These are phyloP conservation scores for Lasiodiplodia gonubiensis DNA, from an alignment of 2,329 filamentous ascomycete species.

Conservation along the genomic window DNA sequence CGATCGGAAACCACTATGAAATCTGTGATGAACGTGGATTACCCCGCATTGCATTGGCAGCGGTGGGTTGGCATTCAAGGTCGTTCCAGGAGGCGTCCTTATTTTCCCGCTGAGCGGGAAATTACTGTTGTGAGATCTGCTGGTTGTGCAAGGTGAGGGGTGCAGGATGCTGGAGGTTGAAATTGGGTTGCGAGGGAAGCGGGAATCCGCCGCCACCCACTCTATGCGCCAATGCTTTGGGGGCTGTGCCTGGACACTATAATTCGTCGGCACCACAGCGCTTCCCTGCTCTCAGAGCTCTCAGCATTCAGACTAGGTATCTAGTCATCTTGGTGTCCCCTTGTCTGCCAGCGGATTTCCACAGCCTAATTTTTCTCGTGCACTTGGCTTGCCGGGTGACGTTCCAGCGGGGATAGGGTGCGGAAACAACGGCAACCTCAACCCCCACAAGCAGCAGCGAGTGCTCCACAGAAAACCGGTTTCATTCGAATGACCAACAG, in stretches of 20 bases:
- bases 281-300: background rate
- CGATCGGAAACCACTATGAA: too few relatives aligned
- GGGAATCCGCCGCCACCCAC: background rate
- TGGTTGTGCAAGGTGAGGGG: background rate
- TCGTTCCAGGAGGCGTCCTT: too few relatives aligned
- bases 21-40: background rate
- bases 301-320: background rate
- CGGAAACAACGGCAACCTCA: conserved; percentile 5
- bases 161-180: background rate
- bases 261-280: background rate
- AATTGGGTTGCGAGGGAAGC: background rate
- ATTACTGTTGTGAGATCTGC: background rate
- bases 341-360: background rate
- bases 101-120: background rate
- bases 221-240: background rate
- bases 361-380: background rate
- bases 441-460: background rate
- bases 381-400: background rate
- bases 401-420: background rate
- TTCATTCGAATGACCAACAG: background rate
- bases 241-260: background rate
- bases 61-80: background rate
- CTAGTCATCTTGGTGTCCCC: background rate
- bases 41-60: background rate
- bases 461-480: background rate